These are phyloP conservation scores for Leccinellum rugosiceps DNA, from an alignment of 768 basidiomycete species.

Conservation along the genomic window DNA sequence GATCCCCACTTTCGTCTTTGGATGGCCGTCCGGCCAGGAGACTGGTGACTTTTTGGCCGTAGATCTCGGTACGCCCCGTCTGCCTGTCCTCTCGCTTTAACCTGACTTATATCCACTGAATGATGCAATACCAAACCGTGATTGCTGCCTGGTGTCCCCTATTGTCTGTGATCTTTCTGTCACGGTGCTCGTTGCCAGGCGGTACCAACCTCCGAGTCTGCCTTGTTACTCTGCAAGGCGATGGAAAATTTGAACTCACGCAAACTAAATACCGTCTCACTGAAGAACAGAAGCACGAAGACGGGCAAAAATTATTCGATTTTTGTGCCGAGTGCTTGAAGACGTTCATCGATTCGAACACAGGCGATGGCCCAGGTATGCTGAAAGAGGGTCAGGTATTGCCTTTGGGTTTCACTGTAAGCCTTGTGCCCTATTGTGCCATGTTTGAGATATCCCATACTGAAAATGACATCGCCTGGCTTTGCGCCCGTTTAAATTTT, in stretches of 20 bases:
- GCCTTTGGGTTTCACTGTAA: constrained; percentile 90
- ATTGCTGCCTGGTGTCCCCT: neutral
- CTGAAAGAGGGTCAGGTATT: constrained; percentile 55
- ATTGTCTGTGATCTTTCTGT: neutral
- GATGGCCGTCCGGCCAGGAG: constrained; percentile 91
- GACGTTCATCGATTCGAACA: constrained; percentile 78
- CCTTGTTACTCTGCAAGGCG: constrained; percentile 86
- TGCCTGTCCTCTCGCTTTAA: neutral
- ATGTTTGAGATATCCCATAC: neutral
- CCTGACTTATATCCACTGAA: neutral
- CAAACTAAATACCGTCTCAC: constrained; percentile 96
- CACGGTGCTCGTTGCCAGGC: constrained; percentile 40
- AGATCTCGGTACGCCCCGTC: constrained; percentile 64
- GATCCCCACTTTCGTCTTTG: constrained; percentile 97
- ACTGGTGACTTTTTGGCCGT: constrained; percentile 87
- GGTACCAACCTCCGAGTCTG: constrained; percentile 99
- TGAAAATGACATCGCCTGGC: neutral
- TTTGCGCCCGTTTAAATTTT: neutral
- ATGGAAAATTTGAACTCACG: constrained; percentile 96
- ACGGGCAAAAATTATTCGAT: constrained; percentile 94
- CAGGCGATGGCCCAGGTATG: constrained; percentile 47
- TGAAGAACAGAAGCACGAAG: constrained; percentile 97
- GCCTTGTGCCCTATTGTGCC: constrained; percentile 29
- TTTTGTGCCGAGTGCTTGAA: constrained; percentile 95
- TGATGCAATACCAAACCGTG: neutral